Evolutionary conservation across 148 eudicot genomes (phyloP), one percentile per base, ranked within the genome.

Genomic region (Suaeda aralocaspica): DNA sequence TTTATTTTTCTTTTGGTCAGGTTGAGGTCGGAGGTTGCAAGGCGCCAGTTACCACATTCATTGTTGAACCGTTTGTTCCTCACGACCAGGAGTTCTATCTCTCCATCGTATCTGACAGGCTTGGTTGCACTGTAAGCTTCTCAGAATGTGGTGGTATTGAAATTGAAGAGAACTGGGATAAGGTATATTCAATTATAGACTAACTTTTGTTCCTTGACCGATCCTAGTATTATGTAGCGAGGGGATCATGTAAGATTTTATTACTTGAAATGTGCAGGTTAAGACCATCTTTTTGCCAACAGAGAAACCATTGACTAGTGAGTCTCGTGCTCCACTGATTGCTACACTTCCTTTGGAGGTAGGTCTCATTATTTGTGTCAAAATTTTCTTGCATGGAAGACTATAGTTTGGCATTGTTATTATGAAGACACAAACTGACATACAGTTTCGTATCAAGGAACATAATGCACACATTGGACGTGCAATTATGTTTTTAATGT

Each of bases 101-200:
- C 24, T 74, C 81, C 41, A 78, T 90, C 33, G 92, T 90, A 29
- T 90, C 96, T 50, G 92, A 88, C 21, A 83, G 96, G 80, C 86
- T 90, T 62, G 96, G 92, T 19, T 79, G 77, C 69, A 84, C 82
- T 50, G 75, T 88, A 45, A 88, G 92, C 76, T 86, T 90, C 74
- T 90, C 96, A n/a, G 96, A 86, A 76, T 90, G 92, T 77, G 96
- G 96, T 31, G 96, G 96, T 13, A 89, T 89, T 73, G 96, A 89
- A 50, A 89, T 89, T 72, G 96, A 89, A 74, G 96, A 89, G 73
- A 89, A 90, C 67, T 90, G 96, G 96, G 92, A 90, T 76, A 90
- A 90, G 87, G 96, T 90, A 70, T 36, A 70, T 53, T 39, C 9
- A 15, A 15, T 22, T 39, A 16, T 4, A 53, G 24, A 41, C n/a